phyloP scores from a whole-genome alignment of 179 eudicot genomes.

The Vitellaria paradoxa region DNA sequence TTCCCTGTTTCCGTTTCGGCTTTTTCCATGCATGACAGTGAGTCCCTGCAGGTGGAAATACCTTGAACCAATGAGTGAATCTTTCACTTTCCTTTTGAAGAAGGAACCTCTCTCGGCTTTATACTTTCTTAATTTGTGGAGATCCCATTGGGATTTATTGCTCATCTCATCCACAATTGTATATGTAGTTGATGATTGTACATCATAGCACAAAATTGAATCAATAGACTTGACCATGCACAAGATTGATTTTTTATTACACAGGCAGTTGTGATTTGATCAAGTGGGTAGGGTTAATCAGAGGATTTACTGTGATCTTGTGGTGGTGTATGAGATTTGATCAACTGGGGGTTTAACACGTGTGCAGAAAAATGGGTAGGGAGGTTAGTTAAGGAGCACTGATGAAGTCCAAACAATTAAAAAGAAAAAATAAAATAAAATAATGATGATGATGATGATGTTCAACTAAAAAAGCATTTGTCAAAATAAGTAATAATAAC shows the following conservation, averaged over 20 bases:
- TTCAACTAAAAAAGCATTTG: too few species aligned
- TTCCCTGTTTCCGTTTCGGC: constrained; percentile 18
- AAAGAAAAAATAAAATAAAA: too few species aligned
- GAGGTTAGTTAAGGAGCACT: not conserved
- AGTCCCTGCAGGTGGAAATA: constrained; percentile 18
- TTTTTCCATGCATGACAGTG: constrained; percentile 5
- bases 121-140: not conserved
- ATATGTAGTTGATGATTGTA: not conserved
- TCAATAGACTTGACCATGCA: too few species aligned
- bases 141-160: constrained; percentile 5
- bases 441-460: too few species aligned
- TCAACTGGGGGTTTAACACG: not conserved
- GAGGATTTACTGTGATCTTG: not conserved
- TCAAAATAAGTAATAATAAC: too few species aligned
- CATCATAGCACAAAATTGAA: not conserved
- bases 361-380: not conserved
- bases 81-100: constrained; percentile 31
- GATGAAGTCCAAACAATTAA: too few species aligned
- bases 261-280: not conserved
- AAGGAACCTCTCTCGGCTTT: constrained; percentile 20
- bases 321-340: not conserved
- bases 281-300: not conserved
- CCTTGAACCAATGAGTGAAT: constrained; percentile 14
- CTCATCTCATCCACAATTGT: not conserved
- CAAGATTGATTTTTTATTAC: too few species aligned